Evolutionary conservation across 805 yeast genomes (phyloP).

Genomic region (Debaryomyces tyrocola): DNA sequence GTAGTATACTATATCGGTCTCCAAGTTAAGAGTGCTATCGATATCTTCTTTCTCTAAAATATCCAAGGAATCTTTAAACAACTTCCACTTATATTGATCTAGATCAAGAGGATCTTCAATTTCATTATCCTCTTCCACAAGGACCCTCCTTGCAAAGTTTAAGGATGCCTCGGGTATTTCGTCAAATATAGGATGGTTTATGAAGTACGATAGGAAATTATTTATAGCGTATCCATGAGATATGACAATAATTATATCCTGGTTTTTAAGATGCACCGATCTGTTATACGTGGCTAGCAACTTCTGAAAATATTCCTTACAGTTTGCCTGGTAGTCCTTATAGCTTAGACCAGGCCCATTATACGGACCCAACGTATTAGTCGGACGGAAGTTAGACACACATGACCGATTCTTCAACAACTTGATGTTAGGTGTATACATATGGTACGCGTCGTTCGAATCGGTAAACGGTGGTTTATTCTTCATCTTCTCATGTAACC

Average conservation of each 20-base stretch:
- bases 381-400: constrained; percentile 43
- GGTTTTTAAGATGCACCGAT: constrained; percentile 27
- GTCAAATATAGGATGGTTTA: constrained; percentile 44
- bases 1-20: constrained; percentile 43
- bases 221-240: constrained; percentile 44
- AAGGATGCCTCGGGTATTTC: constrained; percentile 42
- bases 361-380: constrained; percentile 41
- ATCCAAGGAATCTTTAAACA: constrained; percentile 33
- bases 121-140: constrained; percentile 10
- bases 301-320: constrained; percentile 40
- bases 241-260: constrained; percentile 37
- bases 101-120: constrained; percentile 9
- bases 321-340: constrained; percentile 38
- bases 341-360: constrained; percentile 42
- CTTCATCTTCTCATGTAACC: constrained; percentile 46
- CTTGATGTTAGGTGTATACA: constrained; percentile 45
- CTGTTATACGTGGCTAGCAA: constrained; percentile 44
- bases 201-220: constrained; percentile 38
- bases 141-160: constrained; percentile 29
- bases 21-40: constrained; percentile 35
- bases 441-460: constrained; percentile 45
- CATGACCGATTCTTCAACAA: constrained; percentile 29
- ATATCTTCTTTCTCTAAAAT: constrained; percentile 23
- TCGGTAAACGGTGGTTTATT: constrained; percentile 43
- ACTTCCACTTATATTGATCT: constrained; percentile 28